Base-by-base conservation (phyloP, 164 flowering plant species). In the Vitis cinerea region DNA sequence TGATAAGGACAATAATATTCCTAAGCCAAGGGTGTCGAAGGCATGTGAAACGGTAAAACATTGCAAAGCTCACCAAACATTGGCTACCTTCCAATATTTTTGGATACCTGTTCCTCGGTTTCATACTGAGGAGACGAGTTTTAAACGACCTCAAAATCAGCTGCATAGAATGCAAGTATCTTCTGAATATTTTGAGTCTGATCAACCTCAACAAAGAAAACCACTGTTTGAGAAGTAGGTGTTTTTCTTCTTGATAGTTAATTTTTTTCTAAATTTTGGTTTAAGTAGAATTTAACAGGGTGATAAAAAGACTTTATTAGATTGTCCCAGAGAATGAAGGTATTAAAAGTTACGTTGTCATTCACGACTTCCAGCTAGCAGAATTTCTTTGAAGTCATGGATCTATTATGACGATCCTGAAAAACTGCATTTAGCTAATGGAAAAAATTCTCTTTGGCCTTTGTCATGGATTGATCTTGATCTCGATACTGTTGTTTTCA, bases 171-270 rank as follows among this genome's bases (percentile, higher is more conserved):
- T 72, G 68, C 73, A 75, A 60, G 54, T 63, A 65, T 71, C 71
- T 49, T 53, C 72, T 71, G 91, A 91, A 66, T 91, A 80, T 75
- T 91, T 88, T 82, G 94, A 91, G 66, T 72, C 71, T 9, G 90
- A 83, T 17, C 88, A 69, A 69, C 97, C 92, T 64, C 92, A 78
- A 48, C 85, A 71, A 57, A 82, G 97, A 61, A 83, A 31, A 16
- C 89, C 94, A 6, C 71, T 91, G 27, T 84, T 75, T 83, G 91
- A 88, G 19, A 89, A 83, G 97, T 87, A 83, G 74, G 86, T 63
- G 3, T 44, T 51, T 8, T 19, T 10, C 60, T 23, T 29, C 13
- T 10, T 53, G 15, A 17, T 27, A 8, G 27, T 50, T 48, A 1
- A 48, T 31, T 15, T 27, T 56, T 27, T 56, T 10, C 17, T 64